Conservation (phyloP, 352 stramenopile genomes). For the Pythium diclinum region DNA sequence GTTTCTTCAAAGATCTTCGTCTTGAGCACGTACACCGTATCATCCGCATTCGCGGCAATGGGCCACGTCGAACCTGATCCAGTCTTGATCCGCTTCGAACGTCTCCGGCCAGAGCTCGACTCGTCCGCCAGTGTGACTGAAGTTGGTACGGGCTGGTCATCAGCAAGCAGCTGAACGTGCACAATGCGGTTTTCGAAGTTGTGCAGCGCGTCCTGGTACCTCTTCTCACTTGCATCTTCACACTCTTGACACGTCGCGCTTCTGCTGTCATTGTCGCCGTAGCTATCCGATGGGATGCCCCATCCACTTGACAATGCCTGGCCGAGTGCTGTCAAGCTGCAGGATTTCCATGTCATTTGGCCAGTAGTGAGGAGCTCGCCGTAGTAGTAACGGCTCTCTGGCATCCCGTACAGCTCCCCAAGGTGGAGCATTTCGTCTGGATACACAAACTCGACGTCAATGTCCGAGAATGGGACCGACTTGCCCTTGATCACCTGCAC, state of each 20-base stretch:
- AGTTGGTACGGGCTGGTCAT: constrained; percentile 50
- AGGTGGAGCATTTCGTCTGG: constrained; percentile 61
- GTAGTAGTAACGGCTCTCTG: constrained; percentile 53
- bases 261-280: constrained; percentile 31
- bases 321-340: constrained; percentile 38
- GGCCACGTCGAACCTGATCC: constrained; percentile 47
- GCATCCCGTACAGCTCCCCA: constrained; percentile 51
- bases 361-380: constrained; percentile 22
- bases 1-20: constrained; percentile 72
- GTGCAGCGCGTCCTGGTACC: constrained; percentile 44
- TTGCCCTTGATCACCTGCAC: constrained; percentile 40
- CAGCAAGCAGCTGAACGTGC: constrained; percentile 53
- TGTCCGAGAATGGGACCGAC: constrained; percentile 36
- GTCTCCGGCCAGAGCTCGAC: constrained; percentile 40
- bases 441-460: constrained; percentile 61
- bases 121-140: constrained; percentile 42
- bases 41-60: constrained; percentile 51
- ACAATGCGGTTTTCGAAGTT: constrained; percentile 69
- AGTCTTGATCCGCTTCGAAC: constrained; percentile 61
- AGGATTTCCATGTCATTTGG: constrained; percentile 44
- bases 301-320: constrained; percentile 19
- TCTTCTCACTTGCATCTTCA: constrained; percentile 37
- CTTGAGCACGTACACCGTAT: constrained; percentile 78
- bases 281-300: constrained; percentile 25
- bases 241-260: constrained; percentile 48